Evolutionary conservation across 768 basidiomycete genomes (phyloP).

Genomic region (Ramaria rubella): DNA sequence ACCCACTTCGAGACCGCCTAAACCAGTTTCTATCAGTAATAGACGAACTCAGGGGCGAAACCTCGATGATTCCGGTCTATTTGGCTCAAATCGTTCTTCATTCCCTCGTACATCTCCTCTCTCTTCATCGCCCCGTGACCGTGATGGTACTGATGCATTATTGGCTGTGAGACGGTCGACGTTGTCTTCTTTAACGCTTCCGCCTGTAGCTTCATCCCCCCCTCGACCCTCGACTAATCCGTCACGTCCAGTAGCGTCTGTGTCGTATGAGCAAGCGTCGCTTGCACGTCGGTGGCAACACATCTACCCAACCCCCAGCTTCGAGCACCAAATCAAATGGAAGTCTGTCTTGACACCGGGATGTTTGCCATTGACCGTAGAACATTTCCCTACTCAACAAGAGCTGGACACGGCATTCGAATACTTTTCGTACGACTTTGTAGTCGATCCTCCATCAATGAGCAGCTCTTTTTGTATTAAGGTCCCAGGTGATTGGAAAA

Average conservation of each 20-base stretch:
- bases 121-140: constrained; percentile 3
- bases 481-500: constrained; percentile 52
- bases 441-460: constrained; percentile 79
- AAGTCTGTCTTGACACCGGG: constrained; percentile 75
- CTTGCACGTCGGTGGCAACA: constrained; percentile 92
- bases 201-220: constrained; percentile 25
- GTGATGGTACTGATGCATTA: not conserved
- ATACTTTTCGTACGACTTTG: constrained; percentile 82
- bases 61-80: constrained; percentile 1
- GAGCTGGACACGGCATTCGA: constrained; percentile 75
- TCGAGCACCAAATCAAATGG: constrained; percentile 91
- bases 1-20: constrained; percentile 32
- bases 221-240: constrained; percentile 55
- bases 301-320: constrained; percentile 62
- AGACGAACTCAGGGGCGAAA: not conserved
- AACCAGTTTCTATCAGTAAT: constrained; percentile 34
- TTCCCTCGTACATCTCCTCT: constrained; percentile 6
- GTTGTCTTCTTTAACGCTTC: constrained; percentile 21
- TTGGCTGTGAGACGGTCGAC: constrained; percentile 1
- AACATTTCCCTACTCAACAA: constrained; percentile 71
- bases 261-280: constrained; percentile 58
- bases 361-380: constrained; percentile 86
- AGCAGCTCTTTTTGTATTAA: constrained; percentile 77
- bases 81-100: constrained; percentile 5
- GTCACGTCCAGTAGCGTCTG: constrained; percentile 49